phyloP scores from a whole-genome alignment of 75 land plant genomes.

The Larix kaempferi region DNA sequence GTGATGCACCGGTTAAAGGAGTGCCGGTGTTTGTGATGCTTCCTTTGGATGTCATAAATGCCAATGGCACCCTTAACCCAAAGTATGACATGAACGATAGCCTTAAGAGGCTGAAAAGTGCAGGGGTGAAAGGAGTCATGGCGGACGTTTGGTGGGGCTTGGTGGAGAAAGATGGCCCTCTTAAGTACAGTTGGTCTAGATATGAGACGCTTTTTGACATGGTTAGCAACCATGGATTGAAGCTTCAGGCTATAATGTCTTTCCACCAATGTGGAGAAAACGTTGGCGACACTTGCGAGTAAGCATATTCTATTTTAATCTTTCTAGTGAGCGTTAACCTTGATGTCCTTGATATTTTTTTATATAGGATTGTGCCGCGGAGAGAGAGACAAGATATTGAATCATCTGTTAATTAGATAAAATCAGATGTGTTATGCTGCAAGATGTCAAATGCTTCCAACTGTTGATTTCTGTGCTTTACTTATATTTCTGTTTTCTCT shows the following conservation, averaged over 20 bases:
- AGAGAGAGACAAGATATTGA: no score
- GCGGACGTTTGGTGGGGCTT: constrained; percentile 92
- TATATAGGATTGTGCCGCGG: no score
- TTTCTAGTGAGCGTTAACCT: no score
- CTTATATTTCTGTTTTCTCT: no score
- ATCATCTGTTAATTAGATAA: no score
- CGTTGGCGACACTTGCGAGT: constrained; percentile 87
- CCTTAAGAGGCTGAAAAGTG: constrained; percentile 71
- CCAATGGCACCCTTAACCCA: constrained; percentile 43
- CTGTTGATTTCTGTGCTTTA: no score
- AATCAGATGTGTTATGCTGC: no score
- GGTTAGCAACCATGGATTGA: constrained; percentile 61
- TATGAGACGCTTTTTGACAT: constrained; percentile 70
- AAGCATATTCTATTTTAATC: not conserved
- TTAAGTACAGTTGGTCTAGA: constrained; percentile 64
- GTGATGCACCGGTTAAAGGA: not conserved
- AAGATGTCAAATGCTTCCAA: no score
- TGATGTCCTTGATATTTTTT: constrained; percentile 6
- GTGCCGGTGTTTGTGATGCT: constrained; percentile 79
- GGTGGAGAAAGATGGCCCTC: constrained; percentile 81
- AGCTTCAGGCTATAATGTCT: constrained; percentile 81
- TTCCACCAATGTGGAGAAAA: constrained; percentile 90
- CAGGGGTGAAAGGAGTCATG: constrained; percentile 85
- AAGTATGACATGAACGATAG: constrained; percentile 67
- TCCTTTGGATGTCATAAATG: constrained; percentile 62